A percentile compares a stretch with the other conserved stretches of the same genome.
Conservation (phyloP, 164 flowering plant species). For the Magnolia officinalis region DNA sequence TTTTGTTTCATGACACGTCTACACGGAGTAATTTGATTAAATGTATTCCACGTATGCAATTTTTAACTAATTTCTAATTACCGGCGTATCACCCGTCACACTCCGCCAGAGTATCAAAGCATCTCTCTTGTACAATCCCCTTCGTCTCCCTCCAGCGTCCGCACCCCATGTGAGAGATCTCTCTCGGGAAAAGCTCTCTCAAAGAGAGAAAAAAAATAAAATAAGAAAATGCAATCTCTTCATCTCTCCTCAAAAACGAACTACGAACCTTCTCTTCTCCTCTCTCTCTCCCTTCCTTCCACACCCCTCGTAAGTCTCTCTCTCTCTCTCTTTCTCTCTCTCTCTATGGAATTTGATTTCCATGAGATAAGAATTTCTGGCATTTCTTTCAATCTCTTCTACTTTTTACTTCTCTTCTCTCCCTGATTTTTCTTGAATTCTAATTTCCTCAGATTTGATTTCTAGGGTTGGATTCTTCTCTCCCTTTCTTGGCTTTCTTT, state of each 20-base stretch:
- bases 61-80: too few species aligned
- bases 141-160: background rate
- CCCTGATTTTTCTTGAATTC: background rate
- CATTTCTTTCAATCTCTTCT: background rate
- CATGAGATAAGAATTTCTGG: too few species aligned
- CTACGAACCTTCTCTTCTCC: constrained; percentile 12
- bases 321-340: background rate
- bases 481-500: background rate
- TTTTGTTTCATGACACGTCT: too few species aligned
- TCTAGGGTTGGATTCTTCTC: background rate
- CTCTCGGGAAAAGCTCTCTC: background rate
- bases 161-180: background rate
- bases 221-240: background rate
- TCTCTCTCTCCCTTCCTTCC: constrained; percentile 5
- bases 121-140: background rate
- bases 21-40: too few species aligned
- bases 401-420: background rate
- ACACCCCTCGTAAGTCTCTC: constrained; percentile 15
- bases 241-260: background rate
- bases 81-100: too few species aligned
- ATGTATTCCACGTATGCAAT: too few species aligned
- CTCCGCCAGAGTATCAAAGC: too few species aligned
- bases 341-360: constrained; percentile 1
- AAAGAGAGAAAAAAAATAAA: background rate
- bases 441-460: background rate